Percentiles rank a stretch among this genome's conserved stretches.
These are phyloP conservation scores for Paecilomyces dactylethromorphus DNA, from an alignment of 2,329 filamentous ascomycete species.

Conservation along the genomic window DNA sequence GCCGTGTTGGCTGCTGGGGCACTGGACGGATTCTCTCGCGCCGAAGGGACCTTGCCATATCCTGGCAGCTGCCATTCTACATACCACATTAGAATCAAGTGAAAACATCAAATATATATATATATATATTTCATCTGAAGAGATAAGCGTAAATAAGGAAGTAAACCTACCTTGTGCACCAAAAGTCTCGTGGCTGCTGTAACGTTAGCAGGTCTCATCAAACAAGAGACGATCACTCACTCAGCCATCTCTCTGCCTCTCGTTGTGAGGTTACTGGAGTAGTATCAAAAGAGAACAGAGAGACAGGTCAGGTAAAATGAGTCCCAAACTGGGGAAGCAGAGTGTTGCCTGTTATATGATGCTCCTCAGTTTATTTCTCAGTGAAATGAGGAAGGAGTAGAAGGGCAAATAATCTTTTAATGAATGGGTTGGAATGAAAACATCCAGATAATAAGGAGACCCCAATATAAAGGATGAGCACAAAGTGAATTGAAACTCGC, in stretches of 20 bases:
- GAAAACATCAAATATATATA: not conserved
- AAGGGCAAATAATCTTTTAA: not conserved
- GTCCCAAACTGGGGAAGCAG: not conserved
- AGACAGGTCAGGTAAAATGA: not conserved
- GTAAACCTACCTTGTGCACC: slow-evolving; percentile 15
- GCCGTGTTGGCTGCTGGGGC: not conserved
- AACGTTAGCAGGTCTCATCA: not conserved
- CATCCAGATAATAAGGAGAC: not conserved
- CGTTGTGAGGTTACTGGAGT: not conserved
- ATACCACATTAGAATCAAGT: not conserved
- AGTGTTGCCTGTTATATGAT: not conserved
- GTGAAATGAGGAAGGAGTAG: not conserved
- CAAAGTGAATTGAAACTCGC: not conserved
- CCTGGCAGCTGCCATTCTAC: slow-evolving; percentile 18
- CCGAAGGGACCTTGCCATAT: slow-evolving; percentile 9
- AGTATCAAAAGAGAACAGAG: not conserved
- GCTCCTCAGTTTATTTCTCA: not conserved
- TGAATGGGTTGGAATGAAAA: not conserved
- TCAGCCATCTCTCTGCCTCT: not conserved
- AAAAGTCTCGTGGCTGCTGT: slow-evolving; percentile 14
- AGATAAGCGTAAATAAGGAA: not conserved
- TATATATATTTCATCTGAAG: no score
- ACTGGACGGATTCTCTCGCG: not conserved
- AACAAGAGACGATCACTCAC: not conserved
- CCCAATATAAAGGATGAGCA: not conserved